Evolutionary conservation across 1,284 basidiomycete species (phyloP), one percentile per base, ranked within the genome.

Genomic region (Puccinia novopanici): DNA sequence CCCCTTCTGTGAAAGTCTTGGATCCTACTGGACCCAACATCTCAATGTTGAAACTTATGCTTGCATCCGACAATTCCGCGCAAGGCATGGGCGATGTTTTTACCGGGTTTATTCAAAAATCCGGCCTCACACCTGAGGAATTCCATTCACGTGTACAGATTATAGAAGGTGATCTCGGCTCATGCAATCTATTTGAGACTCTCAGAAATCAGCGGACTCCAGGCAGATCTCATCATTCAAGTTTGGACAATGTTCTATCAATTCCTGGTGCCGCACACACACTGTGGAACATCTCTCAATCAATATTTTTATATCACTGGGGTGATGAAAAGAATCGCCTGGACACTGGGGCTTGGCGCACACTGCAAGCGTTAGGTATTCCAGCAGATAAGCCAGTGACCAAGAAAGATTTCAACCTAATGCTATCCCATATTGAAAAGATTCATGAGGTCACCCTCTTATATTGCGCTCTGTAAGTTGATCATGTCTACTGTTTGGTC

Each of bases 391-490:
- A n/a, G 61, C 37, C n/a, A n/a, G n/a, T n/a, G n/a, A n/a, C n/a
- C n/a, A n/a, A n/a, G n/a, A n/a, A n/a, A n/a, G n/a, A n/a, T 40
- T 65, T 65, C 27, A 65, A 13, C 15, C 34, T 57, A 19, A 57
- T 75, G 61, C 19, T 65, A 3, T 27, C n/a, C n/a, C 61, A 65
- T 3, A 65, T 65, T 4, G 61, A 65, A 40, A 65, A 65, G 30
- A 24, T 65, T 3, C 19, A 10, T 10, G 61, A 65, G 22, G 61
- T 24, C 1, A 65, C 61, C 6, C 40, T 75, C 37, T 55, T 10
- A 24, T 75, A 42, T 13, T 61, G 30, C 30, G 17, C 55, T 3
- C 30, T n/a, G 55, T 75, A 4, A 42, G 17, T 48, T 15, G n/a
- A n/a, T n/a, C n/a, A n/a, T n/a, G n/a, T n/a, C n/a, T n/a, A n/a